Conservation (phyloP, 108 stramenopile species). For the Cyclotella choctawhatcheeana region DNA sequence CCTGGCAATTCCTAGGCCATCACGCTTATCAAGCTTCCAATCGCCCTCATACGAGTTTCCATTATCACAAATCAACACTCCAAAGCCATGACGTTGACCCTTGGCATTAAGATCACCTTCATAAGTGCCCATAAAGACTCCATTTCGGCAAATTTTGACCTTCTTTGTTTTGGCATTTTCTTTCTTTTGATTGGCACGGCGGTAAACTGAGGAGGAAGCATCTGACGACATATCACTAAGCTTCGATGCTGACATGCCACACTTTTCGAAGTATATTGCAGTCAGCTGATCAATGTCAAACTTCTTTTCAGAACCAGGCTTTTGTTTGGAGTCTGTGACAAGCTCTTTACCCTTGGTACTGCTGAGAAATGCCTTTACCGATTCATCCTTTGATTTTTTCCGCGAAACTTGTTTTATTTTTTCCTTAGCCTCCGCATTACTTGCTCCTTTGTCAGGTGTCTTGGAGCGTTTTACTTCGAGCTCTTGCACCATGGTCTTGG, state of each 20-base stretch:
- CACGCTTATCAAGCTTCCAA: constrained; percentile 58
- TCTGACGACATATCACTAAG: constrained; percentile 50
- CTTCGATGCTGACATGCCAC: constrained; percentile 40
- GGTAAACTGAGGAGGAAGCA: constrained; percentile 27
- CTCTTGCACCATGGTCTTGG: constrained; percentile 45
- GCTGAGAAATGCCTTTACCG: neutral
- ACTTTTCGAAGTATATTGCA: constrained; percentile 48
- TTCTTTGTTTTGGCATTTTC: constrained; percentile 33
- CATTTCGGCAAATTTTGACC: constrained; percentile 55
- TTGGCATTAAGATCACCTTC: constrained; percentile 52
- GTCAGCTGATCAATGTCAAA: constrained; percentile 49
- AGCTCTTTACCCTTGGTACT: neutral
- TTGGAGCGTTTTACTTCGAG: constrained; percentile 40
- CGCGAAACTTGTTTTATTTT: neutral
- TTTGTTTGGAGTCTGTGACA: neutral
- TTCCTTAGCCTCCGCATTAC: neutral
- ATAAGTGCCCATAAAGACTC: constrained; percentile 58
- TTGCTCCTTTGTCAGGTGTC: constrained; percentile 9
- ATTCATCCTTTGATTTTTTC: neutral
- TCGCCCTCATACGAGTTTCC: constrained; percentile 58
- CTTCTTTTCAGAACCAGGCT: constrained; percentile 8
- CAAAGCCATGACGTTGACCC: constrained; percentile 51
- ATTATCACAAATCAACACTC: constrained; percentile 53
- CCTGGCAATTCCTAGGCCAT: constrained; percentile 50
- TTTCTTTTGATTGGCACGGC: constrained; percentile 10